These are phyloP conservation scores for Suillus bovinus DNA, from an alignment of 768 basidiomycete species.

Conservation along the genomic window DNA sequence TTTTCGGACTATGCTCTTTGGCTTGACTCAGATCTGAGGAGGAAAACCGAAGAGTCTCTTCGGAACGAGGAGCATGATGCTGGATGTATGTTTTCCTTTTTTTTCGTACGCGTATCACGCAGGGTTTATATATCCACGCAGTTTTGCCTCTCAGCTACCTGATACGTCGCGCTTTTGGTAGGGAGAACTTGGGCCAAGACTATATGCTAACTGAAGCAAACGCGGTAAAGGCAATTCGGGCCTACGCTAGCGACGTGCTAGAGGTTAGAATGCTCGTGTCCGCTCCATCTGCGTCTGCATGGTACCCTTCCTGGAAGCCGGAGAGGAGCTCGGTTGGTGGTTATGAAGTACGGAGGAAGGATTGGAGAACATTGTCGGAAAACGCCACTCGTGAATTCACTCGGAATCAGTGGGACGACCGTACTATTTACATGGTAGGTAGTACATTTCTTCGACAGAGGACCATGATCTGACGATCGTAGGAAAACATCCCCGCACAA, in stretches of 20 bases:
- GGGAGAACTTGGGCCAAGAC: conserved; percentile 19
- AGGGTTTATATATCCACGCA: conserved; percentile 30
- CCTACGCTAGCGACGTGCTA: conserved; percentile 43
- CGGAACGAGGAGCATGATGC: conserved; percentile 26
- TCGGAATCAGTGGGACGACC: conserved; percentile 57
- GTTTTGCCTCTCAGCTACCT: conserved; percentile 64
- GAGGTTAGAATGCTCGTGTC: conserved; percentile 66
- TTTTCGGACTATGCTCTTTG: conserved; percentile 75
- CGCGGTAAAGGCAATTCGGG: conserved; percentile 62
- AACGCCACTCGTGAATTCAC: conserved; percentile 27
- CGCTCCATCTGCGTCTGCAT: conserved; percentile 38
- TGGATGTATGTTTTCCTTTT: conserved; percentile 48
- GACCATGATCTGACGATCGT: conserved; percentile 5
- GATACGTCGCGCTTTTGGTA: conserved; percentile 38
- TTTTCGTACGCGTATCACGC: conserved; percentile 2
- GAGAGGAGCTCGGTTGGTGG: conserved; percentile 42
- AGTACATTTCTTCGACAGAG: neutral
- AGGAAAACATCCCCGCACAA: conserved; percentile 72
- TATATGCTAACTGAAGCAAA: conserved; percentile 39
- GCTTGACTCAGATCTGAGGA: conserved; percentile 55
- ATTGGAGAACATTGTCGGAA: conserved; percentile 34
- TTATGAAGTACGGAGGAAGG: conserved; percentile 65
- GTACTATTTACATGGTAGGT: conserved; percentile 66
- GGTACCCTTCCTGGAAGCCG: conserved; percentile 35
- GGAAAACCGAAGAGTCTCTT: conserved; percentile 42